A percentile compares a stretch with the other conserved stretches of the same genome.
Conservation (phyloP, 352 stramenopile genomes). For the Nothophytophthora sp. region DNA sequence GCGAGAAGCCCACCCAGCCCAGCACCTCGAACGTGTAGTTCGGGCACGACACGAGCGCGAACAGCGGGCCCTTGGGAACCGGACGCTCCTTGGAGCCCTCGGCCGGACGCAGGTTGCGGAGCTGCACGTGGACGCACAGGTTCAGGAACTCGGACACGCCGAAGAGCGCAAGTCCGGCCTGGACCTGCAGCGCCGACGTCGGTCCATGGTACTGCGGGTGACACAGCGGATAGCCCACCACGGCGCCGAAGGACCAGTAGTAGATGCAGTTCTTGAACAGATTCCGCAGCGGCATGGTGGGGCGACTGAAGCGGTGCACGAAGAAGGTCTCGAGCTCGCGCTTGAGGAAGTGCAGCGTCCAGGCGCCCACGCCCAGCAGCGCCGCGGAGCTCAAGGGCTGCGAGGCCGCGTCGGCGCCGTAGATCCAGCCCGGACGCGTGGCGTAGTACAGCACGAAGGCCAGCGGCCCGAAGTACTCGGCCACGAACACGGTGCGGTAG, state of each 20-base stretch:
- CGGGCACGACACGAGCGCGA: slow-evolving; percentile 86
- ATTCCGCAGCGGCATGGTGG: slow-evolving; percentile 89
- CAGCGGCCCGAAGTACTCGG: slow-evolving; percentile 86
- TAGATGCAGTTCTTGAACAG: slow-evolving; percentile 92
- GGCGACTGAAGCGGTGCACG: slow-evolving; percentile 86
- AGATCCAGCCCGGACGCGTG: slow-evolving; percentile 68
- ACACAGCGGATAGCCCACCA: slow-evolving; percentile 85
- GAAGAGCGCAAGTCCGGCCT: slow-evolving; percentile 62
- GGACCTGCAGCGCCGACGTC: slow-evolving; percentile 49
- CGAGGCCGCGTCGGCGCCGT: slow-evolving; percentile 43
- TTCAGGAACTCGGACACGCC: slow-evolving; percentile 82
- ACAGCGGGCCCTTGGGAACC: slow-evolving; percentile 73
- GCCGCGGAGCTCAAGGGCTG: slow-evolving; percentile 48
- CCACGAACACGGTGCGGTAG: slow-evolving; percentile 88
- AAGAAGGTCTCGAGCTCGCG: slow-evolving; percentile 88
- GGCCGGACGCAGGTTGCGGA: slow-evolving; percentile 74
- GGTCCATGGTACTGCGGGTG: slow-evolving; percentile 68
- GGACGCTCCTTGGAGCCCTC: slow-evolving; percentile 77
- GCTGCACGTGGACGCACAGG: slow-evolving; percentile 82
- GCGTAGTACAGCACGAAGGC: slow-evolving; percentile 85
- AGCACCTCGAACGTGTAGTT: slow-evolving; percentile 93
- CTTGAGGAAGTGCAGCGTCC: slow-evolving; percentile 88
- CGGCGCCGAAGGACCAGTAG: slow-evolving; percentile 86
- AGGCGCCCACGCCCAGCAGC: slow-evolving; percentile 57
- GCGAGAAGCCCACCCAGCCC: slow-evolving; percentile 87